Base-by-base conservation (phyloP, 148 eudicot genomes). In the Rheum nobile region DNA sequence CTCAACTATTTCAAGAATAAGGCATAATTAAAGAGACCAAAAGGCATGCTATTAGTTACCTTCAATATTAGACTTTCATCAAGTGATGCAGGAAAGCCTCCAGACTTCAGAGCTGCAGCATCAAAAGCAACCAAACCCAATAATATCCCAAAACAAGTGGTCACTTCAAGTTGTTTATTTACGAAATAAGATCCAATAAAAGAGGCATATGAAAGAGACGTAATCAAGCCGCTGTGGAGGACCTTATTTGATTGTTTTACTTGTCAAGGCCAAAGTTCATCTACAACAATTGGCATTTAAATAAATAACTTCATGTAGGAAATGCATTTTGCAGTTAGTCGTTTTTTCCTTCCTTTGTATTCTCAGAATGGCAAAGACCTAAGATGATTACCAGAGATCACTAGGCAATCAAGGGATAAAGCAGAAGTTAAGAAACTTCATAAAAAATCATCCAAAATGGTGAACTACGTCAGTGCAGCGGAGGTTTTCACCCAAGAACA, bases 61-160 rank as follows among this genome's bases (percentile, higher is more conserved):
- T 87, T 89, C 79, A 91, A 79, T 71, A 75, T 52, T 67, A 80
- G 34, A 72, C 78, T 78, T 79, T 87, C 92, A 17, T 88, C 88
- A 34, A 80, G 43, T 35, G 88, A 65, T 54, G 83, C 75, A 46
- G 82, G 86, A 71, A 73, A 35, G 61, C 78, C 84, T 73, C 74
- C 89, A 74, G 89, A 71, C 75, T 78, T 78, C 73, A 76, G 32
- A 47, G 79, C 78, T 22, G 89, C 80, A 80, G 81, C 96, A 90
- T 59, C 83, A 89, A 55, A 80, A 63, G 4, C 6, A 61, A 61
- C 28, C 17, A 31, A 72, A 71, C 67, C 55, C 50, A 78, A 71
- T 69, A 35, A 31, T 48, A 42, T 24, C 17, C 4, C 10, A n/a
- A 3, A 57, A 19, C 14, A 74, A 1, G 13, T 2, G 19, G 46